Evolutionary conservation across 202 grass and related monocot genomes (phyloP).

Genomic region (Setaria italica): DNA sequence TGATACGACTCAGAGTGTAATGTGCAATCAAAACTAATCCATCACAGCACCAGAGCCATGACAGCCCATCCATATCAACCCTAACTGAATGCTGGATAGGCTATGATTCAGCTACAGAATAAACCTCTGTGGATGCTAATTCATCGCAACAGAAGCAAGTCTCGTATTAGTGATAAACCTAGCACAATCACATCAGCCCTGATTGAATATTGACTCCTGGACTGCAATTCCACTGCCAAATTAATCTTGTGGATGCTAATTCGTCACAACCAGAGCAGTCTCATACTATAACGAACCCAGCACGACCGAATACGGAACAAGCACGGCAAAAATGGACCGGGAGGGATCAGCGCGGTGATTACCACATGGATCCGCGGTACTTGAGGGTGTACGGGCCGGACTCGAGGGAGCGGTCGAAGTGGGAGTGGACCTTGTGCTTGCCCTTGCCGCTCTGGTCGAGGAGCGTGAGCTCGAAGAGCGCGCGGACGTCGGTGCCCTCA

Average conservation of each 20-base stretch:
- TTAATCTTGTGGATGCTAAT: neutral
- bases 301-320: neutral
- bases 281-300: neutral
- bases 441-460: conserved; percentile 86
- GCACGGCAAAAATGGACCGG: neutral
- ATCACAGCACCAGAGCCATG: neutral
- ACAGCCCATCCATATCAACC: neutral
- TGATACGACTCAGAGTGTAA: neutral
- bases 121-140: neutral
- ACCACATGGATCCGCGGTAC: conserved; percentile 98
- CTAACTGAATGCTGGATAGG: neutral
- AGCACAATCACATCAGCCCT: neutral
- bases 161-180: neutral
- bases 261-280: neutral
- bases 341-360: neutral
- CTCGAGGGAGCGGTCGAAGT: conserved; percentile 92
- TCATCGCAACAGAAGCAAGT: neutral
- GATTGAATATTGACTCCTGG: neutral
- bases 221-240: neutral
- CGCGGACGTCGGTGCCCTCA: conserved; percentile 81
- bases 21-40: neutral
- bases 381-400: conserved; percentile 90
- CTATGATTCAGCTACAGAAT: neutral
- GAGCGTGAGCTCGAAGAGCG: conserved; percentile 80
- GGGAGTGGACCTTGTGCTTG: conserved; percentile 90